Percentiles rank a stretch among this genome's conserved stretches.
These are phyloP conservation scores for Yamadazyma aaseri DNA, from an alignment of 1,139 yeast genomes.

Conservation along the genomic window DNA sequence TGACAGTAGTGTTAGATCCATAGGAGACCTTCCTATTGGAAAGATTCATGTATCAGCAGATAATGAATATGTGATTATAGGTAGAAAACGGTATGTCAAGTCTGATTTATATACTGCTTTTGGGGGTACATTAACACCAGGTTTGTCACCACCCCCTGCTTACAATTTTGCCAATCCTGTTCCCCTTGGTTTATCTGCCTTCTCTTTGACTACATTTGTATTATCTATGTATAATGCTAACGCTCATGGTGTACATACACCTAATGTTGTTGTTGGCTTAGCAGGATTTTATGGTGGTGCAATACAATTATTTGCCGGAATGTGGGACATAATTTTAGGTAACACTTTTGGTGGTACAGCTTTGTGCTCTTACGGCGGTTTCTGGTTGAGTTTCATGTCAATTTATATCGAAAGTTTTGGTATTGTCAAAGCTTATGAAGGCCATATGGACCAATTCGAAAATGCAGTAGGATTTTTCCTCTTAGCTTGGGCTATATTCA, in stretches of 20 bases:
- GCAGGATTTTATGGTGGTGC: constrained; percentile 58
- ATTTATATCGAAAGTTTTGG: constrained; percentile 57
- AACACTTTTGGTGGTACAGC: constrained; percentile 68
- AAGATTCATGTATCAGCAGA: constrained; percentile 22
- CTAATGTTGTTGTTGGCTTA: constrained; percentile 43
- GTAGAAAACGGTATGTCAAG: constrained; percentile 28
- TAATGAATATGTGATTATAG: constrained; percentile 27
- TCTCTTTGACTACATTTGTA: constrained; percentile 49
- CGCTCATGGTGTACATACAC: constrained; percentile 36
- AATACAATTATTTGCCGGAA: constrained; percentile 62
- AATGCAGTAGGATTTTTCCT: constrained; percentile 61
- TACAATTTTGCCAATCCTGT: constrained; percentile 53
- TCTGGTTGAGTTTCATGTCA: constrained; percentile 69
- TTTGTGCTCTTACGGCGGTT: constrained; percentile 70
- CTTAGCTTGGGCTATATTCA: constrained; percentile 66
- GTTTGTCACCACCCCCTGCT: constrained; percentile 19
- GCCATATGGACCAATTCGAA: constrained; percentile 38
- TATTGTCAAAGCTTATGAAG: constrained; percentile 49
- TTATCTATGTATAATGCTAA: constrained; percentile 41
- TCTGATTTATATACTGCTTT: constrained; percentile 52
- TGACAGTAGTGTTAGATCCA: constrained; percentile 8
- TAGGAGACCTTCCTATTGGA: constrained; percentile 17
- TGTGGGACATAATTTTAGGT: constrained; percentile 63
- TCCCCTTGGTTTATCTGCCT: constrained; percentile 59
- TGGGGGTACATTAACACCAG: constrained; percentile 60